These are phyloP conservation scores for Elongisporangium senticosum DNA, from an alignment of 352 stramenopile species.

Conservation along the genomic window DNA sequence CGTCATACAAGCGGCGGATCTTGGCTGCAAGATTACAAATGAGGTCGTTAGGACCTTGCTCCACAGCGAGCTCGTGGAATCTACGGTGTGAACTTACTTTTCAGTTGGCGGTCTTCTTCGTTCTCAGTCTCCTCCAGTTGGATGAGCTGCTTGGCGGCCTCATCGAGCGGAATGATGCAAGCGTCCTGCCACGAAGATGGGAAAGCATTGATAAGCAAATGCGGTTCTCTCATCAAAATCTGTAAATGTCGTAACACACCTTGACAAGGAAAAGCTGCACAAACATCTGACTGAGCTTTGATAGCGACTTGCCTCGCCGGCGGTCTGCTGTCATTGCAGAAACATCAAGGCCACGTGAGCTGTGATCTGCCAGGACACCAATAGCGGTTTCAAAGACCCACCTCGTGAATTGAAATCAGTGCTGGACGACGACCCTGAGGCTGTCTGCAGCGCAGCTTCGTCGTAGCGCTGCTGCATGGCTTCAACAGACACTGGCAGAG, in stretches of 20 bases:
- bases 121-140: conserved; percentile 76
- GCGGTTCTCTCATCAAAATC: not conserved
- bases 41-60: not conserved
- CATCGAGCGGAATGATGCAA: conserved; percentile 89
- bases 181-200: conserved; percentile 45
- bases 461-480: conserved; percentile 65
- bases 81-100: conserved; percentile 41
- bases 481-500: conserved; percentile 54
- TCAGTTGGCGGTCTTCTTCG: conserved; percentile 71
- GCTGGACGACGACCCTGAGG: conserved; percentile 13
- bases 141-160: conserved; percentile 93
- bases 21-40: conserved; percentile 63
- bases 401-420: conserved; percentile 65
- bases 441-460: conserved; percentile 17
- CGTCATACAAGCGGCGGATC: conserved; percentile 95
- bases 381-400: conserved; percentile 4
- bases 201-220: not conserved
- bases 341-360: not conserved
- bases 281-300: conserved; percentile 92
- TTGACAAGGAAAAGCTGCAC: conserved; percentile 93
- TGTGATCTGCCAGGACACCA: not conserved
- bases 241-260: conserved; percentile 21
- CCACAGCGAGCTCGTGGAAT: not conserved
- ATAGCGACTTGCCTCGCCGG: conserved; percentile 82
- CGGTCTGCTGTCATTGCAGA: conserved; percentile 30